A percentile compares a stretch with the other conserved stretches of the same genome.
phyloP scores from a whole-genome alignment of 2,329 filamentous ascomycete genomes.

The Didymella lethalis region DNA sequence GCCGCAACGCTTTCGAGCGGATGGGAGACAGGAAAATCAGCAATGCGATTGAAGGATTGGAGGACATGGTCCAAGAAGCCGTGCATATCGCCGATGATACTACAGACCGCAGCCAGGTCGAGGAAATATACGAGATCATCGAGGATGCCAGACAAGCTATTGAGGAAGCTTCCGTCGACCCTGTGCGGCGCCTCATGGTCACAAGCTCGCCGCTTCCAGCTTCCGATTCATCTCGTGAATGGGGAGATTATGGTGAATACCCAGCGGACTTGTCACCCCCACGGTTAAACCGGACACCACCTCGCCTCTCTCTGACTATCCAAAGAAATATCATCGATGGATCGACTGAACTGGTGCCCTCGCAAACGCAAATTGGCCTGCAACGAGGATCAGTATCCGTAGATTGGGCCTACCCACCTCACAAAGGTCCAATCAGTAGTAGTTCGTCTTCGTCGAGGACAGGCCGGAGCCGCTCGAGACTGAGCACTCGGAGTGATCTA shows the following conservation, averaged over 20 bases:
- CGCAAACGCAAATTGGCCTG: slow-evolving; percentile 17
- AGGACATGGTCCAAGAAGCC: slow-evolving; percentile 55
- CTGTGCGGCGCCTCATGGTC: slow-evolving; percentile 31
- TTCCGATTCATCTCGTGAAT: slow-evolving; percentile 16
- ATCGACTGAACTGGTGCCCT: not conserved
- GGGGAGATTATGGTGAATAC: not conserved
- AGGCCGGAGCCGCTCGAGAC: slow-evolving; percentile 13
- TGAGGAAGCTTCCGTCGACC: slow-evolving; percentile 38
- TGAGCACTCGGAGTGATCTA: slow-evolving; percentile 32
- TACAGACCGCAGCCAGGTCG: slow-evolving; percentile 40
- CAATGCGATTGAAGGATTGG: slow-evolving; percentile 51
- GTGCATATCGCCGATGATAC: slow-evolving; percentile 48
- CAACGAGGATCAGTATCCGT: slow-evolving; percentile 29
- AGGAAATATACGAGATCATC: slow-evolving; percentile 53
- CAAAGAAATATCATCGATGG: slow-evolving; percentile 3
- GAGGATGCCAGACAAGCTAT: slow-evolving; percentile 50
- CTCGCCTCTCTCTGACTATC: not conserved
- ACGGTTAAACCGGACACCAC: not conserved
- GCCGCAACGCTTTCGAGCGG: slow-evolving; percentile 31
- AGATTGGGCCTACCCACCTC: slow-evolving; percentile 42
- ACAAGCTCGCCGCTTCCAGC: slow-evolving; percentile 33
- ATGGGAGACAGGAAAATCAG: slow-evolving; percentile 31
- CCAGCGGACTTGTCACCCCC: not conserved
- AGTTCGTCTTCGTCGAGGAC: slow-evolving; percentile 24
- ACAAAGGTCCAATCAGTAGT: not conserved